phyloP scores from a whole-genome alignment of 2,329 filamentous ascomycete genomes.

The Paecilomyces sp. region DNA sequence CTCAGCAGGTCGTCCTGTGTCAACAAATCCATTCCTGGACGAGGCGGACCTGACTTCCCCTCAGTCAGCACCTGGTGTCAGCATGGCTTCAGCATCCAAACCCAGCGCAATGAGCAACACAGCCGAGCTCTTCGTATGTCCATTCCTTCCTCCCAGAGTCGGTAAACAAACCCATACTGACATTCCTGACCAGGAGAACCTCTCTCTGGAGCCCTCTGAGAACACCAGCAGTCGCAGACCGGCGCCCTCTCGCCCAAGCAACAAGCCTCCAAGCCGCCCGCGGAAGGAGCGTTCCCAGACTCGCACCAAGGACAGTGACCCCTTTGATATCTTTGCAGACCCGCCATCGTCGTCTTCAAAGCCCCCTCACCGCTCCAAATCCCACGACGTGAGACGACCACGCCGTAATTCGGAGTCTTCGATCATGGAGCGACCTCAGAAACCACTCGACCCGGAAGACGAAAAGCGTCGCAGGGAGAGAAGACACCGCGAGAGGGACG shows the following conservation, averaged over 20 bases:
- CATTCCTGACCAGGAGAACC: slow-evolving; percentile 26
- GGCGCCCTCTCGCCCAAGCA: slow-evolving; percentile 21
- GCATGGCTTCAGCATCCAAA: slow-evolving; percentile 24
- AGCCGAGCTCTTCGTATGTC: slow-evolving; percentile 55
- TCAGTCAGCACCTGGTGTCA: slow-evolving; percentile 25
- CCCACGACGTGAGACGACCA: slow-evolving; percentile 39
- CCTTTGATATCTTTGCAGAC: slow-evolving; percentile 44
- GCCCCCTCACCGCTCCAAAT: slow-evolving; percentile 15
- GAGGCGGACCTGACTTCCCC: slow-evolving; percentile 32
- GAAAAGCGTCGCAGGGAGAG: slow-evolving; percentile 45
- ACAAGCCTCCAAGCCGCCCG: slow-evolving; percentile 17
- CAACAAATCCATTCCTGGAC: slow-evolving; percentile 58
- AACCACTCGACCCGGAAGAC: slow-evolving; percentile 42
- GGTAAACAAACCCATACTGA: background rate
- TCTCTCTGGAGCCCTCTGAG: slow-evolving; percentile 27
- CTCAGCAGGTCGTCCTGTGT: slow-evolving; percentile 40
- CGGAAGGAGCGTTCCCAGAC: slow-evolving; percentile 17
- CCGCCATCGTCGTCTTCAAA: slow-evolving; percentile 24
- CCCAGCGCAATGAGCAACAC: slow-evolving; percentile 41
- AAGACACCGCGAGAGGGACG: slow-evolving; percentile 44
- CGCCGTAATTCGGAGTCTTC: slow-evolving; percentile 60
- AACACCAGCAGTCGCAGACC: slow-evolving; percentile 28
- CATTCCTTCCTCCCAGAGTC: slow-evolving; percentile 3
- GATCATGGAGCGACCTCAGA: slow-evolving; percentile 44
- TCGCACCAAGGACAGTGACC: slow-evolving; percentile 20